Conservation (phyloP, 495 filamentous ascomycete genomes). For the Jackrogersella minutella region DNA sequence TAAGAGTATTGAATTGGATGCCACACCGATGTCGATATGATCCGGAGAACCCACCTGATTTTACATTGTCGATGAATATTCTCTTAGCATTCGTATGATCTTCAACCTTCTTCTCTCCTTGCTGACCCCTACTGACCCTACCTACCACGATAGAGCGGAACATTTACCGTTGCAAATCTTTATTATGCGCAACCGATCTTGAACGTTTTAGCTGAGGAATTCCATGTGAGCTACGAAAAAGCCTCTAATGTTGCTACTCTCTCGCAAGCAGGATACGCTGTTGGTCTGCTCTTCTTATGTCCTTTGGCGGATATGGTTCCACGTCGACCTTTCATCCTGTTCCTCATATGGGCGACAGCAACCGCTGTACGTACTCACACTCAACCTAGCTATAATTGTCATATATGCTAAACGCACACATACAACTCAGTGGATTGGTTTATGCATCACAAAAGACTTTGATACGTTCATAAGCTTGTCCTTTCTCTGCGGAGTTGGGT, state of each 20-base stretch:
- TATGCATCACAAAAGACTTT: slow-evolving; percentile 72
- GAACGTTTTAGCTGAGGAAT: slow-evolving; percentile 69
- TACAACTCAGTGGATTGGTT: slow-evolving; percentile 61
- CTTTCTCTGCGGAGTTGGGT: slow-evolving; percentile 66
- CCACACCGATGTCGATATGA: slow-evolving; percentile 47
- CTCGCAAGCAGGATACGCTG: slow-evolving; percentile 82
- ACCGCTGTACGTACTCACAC: slow-evolving; percentile 59
- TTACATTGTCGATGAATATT: slow-evolving; percentile 44
- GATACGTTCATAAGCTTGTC: slow-evolving; percentile 69
- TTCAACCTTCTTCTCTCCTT: neutral
- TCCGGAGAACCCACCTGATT: slow-evolving; percentile 39
- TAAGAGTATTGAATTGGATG: slow-evolving; percentile 39
- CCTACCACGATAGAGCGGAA: slow-evolving; percentile 37
- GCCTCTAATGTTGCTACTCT: slow-evolving; percentile 70
- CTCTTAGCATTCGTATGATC: slow-evolving; percentile 43
- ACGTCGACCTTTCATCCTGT: slow-evolving; percentile 72
- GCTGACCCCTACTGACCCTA: slow-evolving; percentile 9
- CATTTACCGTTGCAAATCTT: slow-evolving; percentile 72
- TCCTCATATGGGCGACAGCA: slow-evolving; percentile 70
- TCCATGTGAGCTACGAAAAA: slow-evolving; percentile 65
- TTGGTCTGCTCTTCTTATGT: slow-evolving; percentile 75
- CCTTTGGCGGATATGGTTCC: slow-evolving; percentile 77
- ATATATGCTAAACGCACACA: slow-evolving; percentile 19
- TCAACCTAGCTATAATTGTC: neutral
- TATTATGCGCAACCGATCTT: slow-evolving; percentile 79